Evolutionary conservation across 495 filamentous ascomycete genomes (phyloP).

Genomic region (Baudoinia panamericana): DNA sequence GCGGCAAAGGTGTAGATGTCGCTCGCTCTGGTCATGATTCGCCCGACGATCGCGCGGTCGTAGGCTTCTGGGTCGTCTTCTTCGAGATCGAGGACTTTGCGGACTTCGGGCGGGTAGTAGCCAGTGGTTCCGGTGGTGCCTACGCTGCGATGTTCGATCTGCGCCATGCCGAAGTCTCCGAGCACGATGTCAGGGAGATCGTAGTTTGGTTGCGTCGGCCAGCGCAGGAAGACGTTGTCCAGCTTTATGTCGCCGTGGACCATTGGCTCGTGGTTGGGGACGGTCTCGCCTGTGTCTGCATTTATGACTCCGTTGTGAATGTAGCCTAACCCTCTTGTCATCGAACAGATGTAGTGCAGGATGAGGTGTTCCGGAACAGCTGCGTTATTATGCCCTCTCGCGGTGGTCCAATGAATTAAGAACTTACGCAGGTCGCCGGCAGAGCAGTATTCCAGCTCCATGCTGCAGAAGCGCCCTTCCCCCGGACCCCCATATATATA

Average conservation of each 20-base stretch:
- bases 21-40: not conserved
- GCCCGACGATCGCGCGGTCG: too few species aligned
- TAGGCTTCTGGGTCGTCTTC: not conserved
- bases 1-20: slow-evolving; percentile 4
- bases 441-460: slow-evolving; percentile 12
- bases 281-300: not conserved
- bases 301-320: slow-evolving; percentile 1
- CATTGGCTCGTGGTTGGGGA: slow-evolving; percentile 33
- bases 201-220: not conserved
- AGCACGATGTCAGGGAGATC: slow-evolving; percentile 11
- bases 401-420: not conserved
- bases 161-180: slow-evolving; percentile 7
- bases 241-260: slow-evolving; percentile 94
- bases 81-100: not conserved
- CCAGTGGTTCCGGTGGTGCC: slow-evolving; percentile 7
- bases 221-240: slow-evolving; percentile 79
- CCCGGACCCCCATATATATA: not conserved
- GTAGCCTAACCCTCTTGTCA: slow-evolving; percentile 4
- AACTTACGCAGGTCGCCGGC: slow-evolving; percentile 7
- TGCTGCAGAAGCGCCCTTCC: not conserved
- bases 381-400: not conserved
- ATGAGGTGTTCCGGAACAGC: slow-evolving; percentile 1
- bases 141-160: not conserved
- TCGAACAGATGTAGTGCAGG: slow-evolving; percentile 5
- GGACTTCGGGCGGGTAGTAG: slow-evolving; percentile 2